phyloP scores from a whole-genome alignment of 2,329 filamentous ascomycete genomes.

The Trichoderma koningiopsis region DNA sequence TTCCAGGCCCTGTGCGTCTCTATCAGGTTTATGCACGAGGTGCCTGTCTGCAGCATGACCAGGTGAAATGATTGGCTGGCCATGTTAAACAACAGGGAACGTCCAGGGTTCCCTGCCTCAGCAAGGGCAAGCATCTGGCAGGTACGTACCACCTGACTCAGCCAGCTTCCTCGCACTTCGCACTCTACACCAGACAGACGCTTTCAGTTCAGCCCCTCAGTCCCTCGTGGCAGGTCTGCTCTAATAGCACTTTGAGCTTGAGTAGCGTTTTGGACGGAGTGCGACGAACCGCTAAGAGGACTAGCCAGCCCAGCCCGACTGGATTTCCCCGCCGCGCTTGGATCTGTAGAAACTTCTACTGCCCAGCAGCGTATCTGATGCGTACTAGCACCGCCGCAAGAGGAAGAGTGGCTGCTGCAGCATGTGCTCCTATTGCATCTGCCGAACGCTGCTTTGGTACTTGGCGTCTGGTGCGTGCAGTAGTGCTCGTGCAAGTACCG shows the following conservation, averaged over 20 bases:
- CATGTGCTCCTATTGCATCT: neutral
- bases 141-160: neutral
- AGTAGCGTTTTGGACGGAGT: neutral
- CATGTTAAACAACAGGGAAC: neutral
- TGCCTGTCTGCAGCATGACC: constrained; percentile 8
- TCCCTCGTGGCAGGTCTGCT: neutral
- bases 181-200: constrained; percentile 2
- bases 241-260: neutral
- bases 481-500: neutral
- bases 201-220: neutral
- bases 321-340: constrained; percentile 24
- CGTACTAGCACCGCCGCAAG: neutral
- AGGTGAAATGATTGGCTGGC: neutral
- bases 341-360: constrained; percentile 22
- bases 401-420: neutral
- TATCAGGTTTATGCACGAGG: constrained; percentile 17
- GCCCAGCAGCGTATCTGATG: neutral
- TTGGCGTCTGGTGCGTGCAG: neutral
- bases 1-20: constrained; percentile 11
- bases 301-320: constrained; percentile 2
- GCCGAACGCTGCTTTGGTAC: neutral
- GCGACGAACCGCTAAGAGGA: neutral
- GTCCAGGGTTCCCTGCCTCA: neutral
- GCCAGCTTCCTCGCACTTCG: neutral
- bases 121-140: neutral